Conservation (phyloP, 208 protist genomes). For the Crithidia fasciculata region DNA sequence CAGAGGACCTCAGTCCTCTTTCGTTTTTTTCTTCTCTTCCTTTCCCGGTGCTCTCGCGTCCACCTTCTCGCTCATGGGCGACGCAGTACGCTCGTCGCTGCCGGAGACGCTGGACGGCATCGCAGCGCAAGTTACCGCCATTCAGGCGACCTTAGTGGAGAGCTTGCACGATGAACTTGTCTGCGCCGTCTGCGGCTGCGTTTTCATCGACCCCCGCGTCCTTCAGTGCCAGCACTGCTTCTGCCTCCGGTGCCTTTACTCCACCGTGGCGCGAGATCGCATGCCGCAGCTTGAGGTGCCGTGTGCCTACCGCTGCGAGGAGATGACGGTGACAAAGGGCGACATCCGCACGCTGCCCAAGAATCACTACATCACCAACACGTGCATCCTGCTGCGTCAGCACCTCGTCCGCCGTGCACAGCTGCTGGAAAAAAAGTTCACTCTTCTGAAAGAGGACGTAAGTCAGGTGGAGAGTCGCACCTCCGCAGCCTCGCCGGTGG, state of each 20-base stretch:
- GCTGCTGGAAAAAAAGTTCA: slow-evolving; percentile 20
- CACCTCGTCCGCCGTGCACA: slow-evolving; percentile 9
- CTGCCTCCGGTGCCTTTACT: slow-evolving; percentile 71
- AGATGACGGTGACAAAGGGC: slow-evolving; percentile 37
- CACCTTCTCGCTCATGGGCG: not conserved
- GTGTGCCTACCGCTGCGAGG: slow-evolving; percentile 54
- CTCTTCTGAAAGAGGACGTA: not conserved
- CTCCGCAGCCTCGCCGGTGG: too few relatives aligned
- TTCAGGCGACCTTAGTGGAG: slow-evolving; percentile 24
- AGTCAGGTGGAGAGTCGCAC: not conserved
- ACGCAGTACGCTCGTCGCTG: not conserved
- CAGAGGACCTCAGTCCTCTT: not conserved
- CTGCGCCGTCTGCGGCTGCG: slow-evolving; percentile 53
- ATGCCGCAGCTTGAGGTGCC: slow-evolving; percentile 31
- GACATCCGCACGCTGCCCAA: slow-evolving; percentile 54
- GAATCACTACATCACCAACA: slow-evolving; percentile 52
- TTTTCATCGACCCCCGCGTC: slow-evolving; percentile 66
- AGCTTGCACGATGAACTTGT: slow-evolving; percentile 43
- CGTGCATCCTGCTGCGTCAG: slow-evolving; percentile 27
- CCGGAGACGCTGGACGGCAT: slow-evolving; percentile 9
- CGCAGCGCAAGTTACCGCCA: slow-evolving; percentile 5
- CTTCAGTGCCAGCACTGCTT: slow-evolving; percentile 79
- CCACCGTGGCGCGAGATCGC: slow-evolving; percentile 38
- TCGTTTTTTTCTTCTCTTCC: not conserved
- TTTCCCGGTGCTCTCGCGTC: not conserved